A percentile compares a stretch with the other conserved stretches of the same genome.
Evolutionary conservation across 2,329 filamentous ascomycete genomes (phyloP).

Genomic region (Sporothrix sp.): DNA sequence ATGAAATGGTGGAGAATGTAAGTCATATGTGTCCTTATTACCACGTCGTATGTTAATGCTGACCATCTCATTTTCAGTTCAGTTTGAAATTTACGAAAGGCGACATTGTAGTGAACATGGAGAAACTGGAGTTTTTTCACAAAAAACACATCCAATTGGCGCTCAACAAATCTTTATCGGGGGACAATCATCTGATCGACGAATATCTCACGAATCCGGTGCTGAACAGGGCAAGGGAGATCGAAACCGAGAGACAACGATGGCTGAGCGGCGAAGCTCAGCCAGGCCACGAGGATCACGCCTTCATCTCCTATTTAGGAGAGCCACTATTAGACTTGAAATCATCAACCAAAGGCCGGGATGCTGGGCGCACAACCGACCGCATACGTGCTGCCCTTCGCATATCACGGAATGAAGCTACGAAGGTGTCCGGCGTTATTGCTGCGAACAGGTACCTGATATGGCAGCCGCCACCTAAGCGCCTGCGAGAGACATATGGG

Average conservation of each 20-base stretch:
- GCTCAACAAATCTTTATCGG: conserved; percentile 10
- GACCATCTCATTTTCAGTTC: conserved; percentile 45
- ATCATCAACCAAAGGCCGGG: neutral
- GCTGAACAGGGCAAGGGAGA: conserved; percentile 10
- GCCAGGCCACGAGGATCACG: neutral
- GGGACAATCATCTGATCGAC: conserved; percentile 12
- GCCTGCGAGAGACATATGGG: conserved; percentile 8
- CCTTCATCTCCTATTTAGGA: conserved; percentile 1
- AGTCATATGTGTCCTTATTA: conserved; percentile 19
- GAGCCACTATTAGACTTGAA: neutral
- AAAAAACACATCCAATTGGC: conserved; percentile 21
- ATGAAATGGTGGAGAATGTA: conserved; percentile 61
- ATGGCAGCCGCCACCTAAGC: conserved; percentile 18
- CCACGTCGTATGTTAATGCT: neutral
- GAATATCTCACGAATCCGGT: conserved; percentile 19
- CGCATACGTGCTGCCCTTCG: conserved; percentile 15
- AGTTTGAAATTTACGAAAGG: conserved; percentile 83
- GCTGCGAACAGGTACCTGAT: conserved; percentile 21
- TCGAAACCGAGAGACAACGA: conserved; percentile 12
- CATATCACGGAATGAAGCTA: conserved; percentile 15
- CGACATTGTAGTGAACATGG: conserved; percentile 70
- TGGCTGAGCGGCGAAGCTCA: neutral
- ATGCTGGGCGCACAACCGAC: neutral
- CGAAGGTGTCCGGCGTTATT: conserved; percentile 12
- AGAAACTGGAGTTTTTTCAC: conserved; percentile 75